phyloP scores from a whole-genome alignment of 345 rosid species.

The Sonneratia caseolaris region DNA sequence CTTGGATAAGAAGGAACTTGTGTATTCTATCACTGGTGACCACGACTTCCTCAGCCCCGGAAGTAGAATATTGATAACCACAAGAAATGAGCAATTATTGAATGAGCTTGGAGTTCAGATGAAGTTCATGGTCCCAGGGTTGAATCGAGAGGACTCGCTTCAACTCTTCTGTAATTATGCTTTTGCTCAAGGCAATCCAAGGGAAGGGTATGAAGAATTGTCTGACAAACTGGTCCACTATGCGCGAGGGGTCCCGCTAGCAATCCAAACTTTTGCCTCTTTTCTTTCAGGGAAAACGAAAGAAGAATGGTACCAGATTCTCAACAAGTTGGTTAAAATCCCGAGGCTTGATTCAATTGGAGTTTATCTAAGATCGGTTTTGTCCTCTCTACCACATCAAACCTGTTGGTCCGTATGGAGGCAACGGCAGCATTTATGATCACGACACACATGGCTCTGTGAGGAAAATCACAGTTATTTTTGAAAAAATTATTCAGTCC shows the following conservation, averaged over 20 bases:
- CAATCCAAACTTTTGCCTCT: not conserved
- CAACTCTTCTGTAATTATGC: not conserved
- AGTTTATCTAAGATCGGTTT: not conserved
- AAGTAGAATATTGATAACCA: not conserved
- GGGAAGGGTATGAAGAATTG: not conserved
- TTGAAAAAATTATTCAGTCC: not conserved
- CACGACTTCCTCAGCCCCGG: not conserved
- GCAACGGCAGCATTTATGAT: not conserved
- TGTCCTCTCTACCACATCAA: not conserved
- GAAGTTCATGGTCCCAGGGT: not conserved
- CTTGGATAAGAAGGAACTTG: not conserved
- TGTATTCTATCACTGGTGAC: not conserved
- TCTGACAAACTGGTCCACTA: not conserved
- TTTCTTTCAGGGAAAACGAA: not conserved
- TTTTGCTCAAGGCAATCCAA: not conserved
- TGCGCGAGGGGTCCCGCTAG: not conserved
- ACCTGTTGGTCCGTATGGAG: not conserved
- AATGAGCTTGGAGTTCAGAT: not conserved
- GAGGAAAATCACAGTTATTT: not conserved
- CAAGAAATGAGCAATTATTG: not conserved
- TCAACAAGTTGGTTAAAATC: constrained; percentile 1
- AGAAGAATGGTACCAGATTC: not conserved
- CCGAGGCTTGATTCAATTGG: not conserved
- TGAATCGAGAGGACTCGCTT: not conserved
- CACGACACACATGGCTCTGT: not conserved